Conservation (phyloP, 2,329 filamentous ascomycete genomes). For the Xylaria digitata region DNA sequence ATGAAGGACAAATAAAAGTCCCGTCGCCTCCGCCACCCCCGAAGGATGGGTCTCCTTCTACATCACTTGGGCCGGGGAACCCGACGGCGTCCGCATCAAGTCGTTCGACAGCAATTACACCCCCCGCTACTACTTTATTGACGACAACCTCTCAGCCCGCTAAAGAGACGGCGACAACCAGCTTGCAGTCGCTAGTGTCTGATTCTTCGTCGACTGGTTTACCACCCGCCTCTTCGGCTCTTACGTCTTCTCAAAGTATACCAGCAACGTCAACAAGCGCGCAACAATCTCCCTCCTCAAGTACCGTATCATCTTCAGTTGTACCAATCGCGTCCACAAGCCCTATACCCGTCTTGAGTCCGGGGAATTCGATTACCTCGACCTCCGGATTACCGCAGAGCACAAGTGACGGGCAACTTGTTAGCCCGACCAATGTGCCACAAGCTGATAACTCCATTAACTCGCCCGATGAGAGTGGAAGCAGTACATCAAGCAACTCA, state of each 20-base stretch:
- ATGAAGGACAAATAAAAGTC: background rate
- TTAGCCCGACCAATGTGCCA: background rate
- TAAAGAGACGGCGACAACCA: background rate
- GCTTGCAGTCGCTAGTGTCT: no score
- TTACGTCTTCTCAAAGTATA: constrained; percentile 6
- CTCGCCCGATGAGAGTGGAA: background rate
- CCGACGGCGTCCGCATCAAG: constrained; percentile 10
- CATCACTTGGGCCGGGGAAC: constrained; percentile 3
- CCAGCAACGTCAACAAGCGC: constrained; percentile 2
- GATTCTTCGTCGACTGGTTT: background rate
- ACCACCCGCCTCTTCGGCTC: constrained; percentile 2
- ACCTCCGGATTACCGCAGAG: background rate
- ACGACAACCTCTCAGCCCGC: constrained; percentile 4
- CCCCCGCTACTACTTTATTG: background rate
- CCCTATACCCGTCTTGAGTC: background rate
- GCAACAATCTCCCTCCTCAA: no score
- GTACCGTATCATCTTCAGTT: background rate
- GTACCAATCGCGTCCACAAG: background rate
- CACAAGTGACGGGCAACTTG: background rate
- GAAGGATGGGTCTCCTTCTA: background rate
- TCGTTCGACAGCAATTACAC: background rate
- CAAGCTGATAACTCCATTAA: background rate
- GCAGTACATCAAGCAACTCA: constrained; percentile 1
- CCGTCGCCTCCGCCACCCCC: constrained; percentile 1
- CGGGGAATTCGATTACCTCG: constrained; percentile 1